Conservation (phyloP, 345 rosid genomes). For the Gynandropsis gynandra region DNA sequence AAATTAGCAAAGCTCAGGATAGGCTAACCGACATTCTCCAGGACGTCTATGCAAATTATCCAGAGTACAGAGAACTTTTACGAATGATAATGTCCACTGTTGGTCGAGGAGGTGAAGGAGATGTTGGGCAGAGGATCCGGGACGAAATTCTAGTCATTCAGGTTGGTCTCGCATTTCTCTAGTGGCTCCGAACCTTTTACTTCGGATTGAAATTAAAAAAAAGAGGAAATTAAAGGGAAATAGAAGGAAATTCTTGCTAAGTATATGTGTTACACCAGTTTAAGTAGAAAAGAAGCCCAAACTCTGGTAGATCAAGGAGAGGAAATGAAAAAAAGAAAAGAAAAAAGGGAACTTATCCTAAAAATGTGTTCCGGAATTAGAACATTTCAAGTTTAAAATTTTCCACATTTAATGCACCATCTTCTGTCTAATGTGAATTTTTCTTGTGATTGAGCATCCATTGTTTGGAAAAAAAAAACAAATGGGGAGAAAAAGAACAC, state of each 20-base stretch:
- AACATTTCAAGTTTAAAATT: too few relatives aligned
- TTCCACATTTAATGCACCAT: too few relatives aligned
- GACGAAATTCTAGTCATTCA: constrained; percentile 96
- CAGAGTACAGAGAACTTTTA: constrained; percentile 64
- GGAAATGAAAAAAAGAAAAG: too few relatives aligned
- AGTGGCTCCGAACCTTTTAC: constrained; percentile 6
- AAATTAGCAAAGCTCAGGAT: constrained; percentile 94
- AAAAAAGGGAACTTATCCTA: too few relatives aligned
- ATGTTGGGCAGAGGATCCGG: constrained; percentile 98
- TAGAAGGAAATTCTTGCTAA: not conserved
- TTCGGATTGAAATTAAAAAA: constrained; percentile 4
- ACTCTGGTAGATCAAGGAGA: too few relatives aligned
- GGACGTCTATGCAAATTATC: constrained; percentile 44
- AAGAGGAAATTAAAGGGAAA: not conserved
- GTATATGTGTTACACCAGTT: too few relatives aligned
- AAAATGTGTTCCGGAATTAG: too few relatives aligned
- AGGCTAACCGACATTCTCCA: constrained; percentile 82
- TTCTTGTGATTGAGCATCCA: too few relatives aligned
- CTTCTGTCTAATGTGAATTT: too few relatives aligned
- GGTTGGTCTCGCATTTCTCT: constrained; percentile 38
- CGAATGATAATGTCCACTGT: constrained; percentile 90
- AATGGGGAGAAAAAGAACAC: too few relatives aligned
- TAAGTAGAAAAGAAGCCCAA: too few relatives aligned
- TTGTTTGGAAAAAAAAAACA: too few relatives aligned
- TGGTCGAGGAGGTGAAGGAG: constrained; percentile 99